phyloP scores from a whole-genome alignment of 495 filamentous ascomycete genomes.

The Hypoxylon subgilvum region DNA sequence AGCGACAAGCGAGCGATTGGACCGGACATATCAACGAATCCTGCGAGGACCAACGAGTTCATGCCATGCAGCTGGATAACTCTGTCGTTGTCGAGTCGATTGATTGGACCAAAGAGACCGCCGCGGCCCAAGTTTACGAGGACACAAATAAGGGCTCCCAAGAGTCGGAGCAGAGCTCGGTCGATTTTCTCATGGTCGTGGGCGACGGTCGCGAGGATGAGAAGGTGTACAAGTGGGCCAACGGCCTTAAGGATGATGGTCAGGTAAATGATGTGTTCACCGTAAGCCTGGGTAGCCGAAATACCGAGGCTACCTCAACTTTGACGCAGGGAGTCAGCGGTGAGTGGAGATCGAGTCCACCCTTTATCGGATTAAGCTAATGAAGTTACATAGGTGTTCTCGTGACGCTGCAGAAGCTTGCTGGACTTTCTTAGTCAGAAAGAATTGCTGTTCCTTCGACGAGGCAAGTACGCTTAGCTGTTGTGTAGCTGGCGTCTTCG shows the following conservation, averaged over 20 bases:
- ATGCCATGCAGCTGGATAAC: slow-evolving; percentile 78
- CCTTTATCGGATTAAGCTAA: slow-evolving; percentile 12
- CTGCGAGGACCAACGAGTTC: slow-evolving; percentile 78
- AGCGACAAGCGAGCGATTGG: slow-evolving; percentile 80
- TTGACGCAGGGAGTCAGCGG: slow-evolving; percentile 89
- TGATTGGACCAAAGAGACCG: slow-evolving; percentile 83
- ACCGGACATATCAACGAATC: slow-evolving; percentile 93
- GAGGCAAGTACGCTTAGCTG: slow-evolving; percentile 1
- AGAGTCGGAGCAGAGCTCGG: slow-evolving; percentile 53
- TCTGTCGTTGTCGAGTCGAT: slow-evolving; percentile 80
- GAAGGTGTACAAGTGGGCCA: slow-evolving; percentile 91
- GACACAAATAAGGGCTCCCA: slow-evolving; percentile 54
- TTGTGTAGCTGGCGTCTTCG: slow-evolving; percentile 6
- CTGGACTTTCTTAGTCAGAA: slow-evolving; percentile 39
- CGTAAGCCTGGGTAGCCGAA: slow-evolving; percentile 80
- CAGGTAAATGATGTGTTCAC: slow-evolving; percentile 73
- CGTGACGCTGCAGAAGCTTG: slow-evolving; percentile 54
- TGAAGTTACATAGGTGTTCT: slow-evolving; percentile 49
- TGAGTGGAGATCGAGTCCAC: slow-evolving; percentile 47
- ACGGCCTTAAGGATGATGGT: slow-evolving; percentile 63
- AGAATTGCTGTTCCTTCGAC: slow-evolving; percentile 8
- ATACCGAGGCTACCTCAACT: slow-evolving; percentile 84
- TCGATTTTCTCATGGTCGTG: slow-evolving; percentile 82
- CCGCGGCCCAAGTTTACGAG: slow-evolving; percentile 71
- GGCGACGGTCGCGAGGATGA: slow-evolving; percentile 93